Base-by-base conservation (phyloP, 139 green algal species). In the Auxenochlorella protothecoides region DNA sequence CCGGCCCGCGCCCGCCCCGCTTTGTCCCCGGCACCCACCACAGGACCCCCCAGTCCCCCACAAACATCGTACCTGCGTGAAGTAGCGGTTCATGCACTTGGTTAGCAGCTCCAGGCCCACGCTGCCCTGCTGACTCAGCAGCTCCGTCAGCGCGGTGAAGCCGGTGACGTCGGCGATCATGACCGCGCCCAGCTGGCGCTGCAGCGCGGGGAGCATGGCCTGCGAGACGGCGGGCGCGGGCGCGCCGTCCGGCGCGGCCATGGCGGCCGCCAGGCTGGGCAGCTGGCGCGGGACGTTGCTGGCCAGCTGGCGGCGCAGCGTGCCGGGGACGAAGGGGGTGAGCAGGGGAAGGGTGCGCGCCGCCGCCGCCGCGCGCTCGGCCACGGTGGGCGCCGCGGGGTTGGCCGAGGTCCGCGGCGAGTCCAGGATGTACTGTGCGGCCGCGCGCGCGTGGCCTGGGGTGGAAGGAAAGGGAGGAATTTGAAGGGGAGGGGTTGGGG, bases 31-130 rank as follows among this genome's bases (percentile, higher is more conserved):
- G 27, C 27, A 44, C 27, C 27, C 27, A 44, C 27, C 27, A 44
- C 27, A 44, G 27, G 27, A 44, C 4, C 10, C n/a, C 9, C 27
- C 53, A 56, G 8, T 54, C 4, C 62, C 27, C 55, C 15, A 64
- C 59, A 14, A 55, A 2, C 13, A 62, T 4, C 54, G 10, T 10
- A 86, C 78, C 75, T 86, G 71, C 9, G 84, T 82, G 72, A 95
- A 95, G 78, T 89, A 92, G 59, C 86, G 86, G 80, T 95, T 95
- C 80, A 95, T 91, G 84, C 84, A 91, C 16, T 79, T 87, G 63
- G 85, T 91, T 5, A 95, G 82, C 59, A 92, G 79, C 76, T 95
- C 89, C 14, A 91, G 84, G 11, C 89, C 89, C 44, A 80, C 84
- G 11, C 81, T 85, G 54, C 77, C 77, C 57, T 53, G 16, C 5